These are phyloP conservation scores for Fusarium sororula DNA, from an alignment of 2,329 filamentous ascomycete species.

Conservation along the genomic window DNA sequence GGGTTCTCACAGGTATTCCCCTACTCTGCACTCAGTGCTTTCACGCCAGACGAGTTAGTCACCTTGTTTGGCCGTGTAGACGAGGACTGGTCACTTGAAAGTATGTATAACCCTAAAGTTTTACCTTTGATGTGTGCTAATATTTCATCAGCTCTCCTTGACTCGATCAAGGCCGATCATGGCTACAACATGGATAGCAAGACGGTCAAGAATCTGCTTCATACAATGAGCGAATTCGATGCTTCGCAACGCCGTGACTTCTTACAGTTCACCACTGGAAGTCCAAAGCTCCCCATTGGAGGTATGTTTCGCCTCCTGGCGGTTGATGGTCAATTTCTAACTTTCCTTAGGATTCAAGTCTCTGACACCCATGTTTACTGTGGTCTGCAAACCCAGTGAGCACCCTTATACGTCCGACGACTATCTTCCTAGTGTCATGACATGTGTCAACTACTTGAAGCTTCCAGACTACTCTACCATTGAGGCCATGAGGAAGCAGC, in stretches of 20 bases:
- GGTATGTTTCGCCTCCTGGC: conserved; percentile 66
- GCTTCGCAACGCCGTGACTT: conserved; percentile 85
- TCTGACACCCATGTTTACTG: conserved; percentile 97
- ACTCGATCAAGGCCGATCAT: conserved; percentile 98
- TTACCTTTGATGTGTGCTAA: background rate
- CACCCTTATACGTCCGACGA: conserved; percentile 93
- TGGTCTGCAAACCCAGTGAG: conserved; percentile 98
- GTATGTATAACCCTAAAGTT: conserved; percentile 62
- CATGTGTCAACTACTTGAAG: conserved; percentile 98
- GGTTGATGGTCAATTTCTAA: conserved; percentile 5
- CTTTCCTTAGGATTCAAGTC: conserved; percentile 82
- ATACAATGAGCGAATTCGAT: conserved; percentile 90
- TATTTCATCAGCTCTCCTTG: conserved; percentile 77
- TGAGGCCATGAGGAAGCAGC: conserved; percentile 78
- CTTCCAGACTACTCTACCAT: conserved; percentile 90
- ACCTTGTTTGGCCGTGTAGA: conserved; percentile 92
- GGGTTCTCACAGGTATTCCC: conserved; percentile 98
- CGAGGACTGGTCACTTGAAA: conserved; percentile 98
- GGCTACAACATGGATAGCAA: conserved; percentile 99
- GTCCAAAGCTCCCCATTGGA: conserved; percentile 96
- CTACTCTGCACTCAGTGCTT: conserved; percentile 89
- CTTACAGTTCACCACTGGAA: conserved; percentile 96
- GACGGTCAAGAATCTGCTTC: conserved; percentile 90
- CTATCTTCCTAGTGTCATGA: conserved; percentile 99
- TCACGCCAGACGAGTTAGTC: conserved; percentile 94